Evolutionary conservation across 306 rosid genomes (phyloP).

Genomic region (Gastrolobium bilobum): DNA sequence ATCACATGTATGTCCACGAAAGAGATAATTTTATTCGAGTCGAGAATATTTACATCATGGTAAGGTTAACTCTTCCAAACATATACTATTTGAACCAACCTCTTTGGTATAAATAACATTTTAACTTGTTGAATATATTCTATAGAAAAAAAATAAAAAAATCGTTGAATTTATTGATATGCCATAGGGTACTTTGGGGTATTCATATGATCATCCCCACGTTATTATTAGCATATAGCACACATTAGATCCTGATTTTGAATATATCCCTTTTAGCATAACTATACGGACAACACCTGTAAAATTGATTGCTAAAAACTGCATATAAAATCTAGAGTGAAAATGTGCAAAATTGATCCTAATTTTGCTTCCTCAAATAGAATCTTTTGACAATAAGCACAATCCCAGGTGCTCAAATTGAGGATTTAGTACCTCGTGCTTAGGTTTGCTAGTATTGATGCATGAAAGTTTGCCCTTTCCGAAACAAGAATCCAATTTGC

Average conservation of each 20-base stretch:
- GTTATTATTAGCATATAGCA: constrained; percentile 4
- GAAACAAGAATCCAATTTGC: constrained; percentile 32
- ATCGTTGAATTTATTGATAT: neutral
- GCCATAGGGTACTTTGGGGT: neutral
- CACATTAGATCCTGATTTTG: neutral
- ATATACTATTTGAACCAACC: too few relatives aligned
- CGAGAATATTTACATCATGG: too few relatives aligned
- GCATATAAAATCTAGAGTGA: neutral
- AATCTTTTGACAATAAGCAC: constrained; percentile 38
- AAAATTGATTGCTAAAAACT: constrained; percentile 22
- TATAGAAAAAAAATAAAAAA: neutral
- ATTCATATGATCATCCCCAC: neutral
- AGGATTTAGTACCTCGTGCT: constrained; percentile 47
- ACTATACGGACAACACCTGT: constrained; percentile 1
- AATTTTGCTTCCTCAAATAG: constrained; percentile 9
- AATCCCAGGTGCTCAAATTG: constrained; percentile 28
- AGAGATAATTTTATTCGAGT: too few relatives aligned
- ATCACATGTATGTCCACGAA: too few relatives aligned
- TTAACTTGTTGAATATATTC: neutral
- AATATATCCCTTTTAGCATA: neutral
- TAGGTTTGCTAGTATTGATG: neutral
- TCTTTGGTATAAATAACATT: neutral
- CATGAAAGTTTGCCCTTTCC: constrained; percentile 7
- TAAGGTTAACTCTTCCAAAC: too few relatives aligned
- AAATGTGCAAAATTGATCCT: neutral